Base-by-base conservation (phyloP, 345 rosid species). In the Syzygium oleosum region DNA sequence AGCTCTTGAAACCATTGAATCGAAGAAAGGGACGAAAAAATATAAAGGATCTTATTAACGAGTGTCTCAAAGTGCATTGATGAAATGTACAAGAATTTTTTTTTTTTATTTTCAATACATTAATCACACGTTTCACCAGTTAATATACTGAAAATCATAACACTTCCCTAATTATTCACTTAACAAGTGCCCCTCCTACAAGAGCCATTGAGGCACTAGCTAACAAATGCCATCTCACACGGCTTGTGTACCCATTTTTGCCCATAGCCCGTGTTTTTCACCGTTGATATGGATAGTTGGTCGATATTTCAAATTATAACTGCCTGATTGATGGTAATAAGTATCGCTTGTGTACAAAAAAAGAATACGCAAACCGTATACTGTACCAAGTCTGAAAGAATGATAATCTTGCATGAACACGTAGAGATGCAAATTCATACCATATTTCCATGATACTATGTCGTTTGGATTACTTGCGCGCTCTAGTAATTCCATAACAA, bases 21-120 rank as follows among this genome's bases (percentile, higher is more conserved):
- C 1, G 2, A 31, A 31, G 46, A 68, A 15, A 7, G 12, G 13
- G 9, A 2, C 2, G 12, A 8, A 68, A 16, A 68, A 17, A 68
- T 34, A 9, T 9, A 31, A 68, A 34, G 25, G 2, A 3, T 34
- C 46, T 9, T 34, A 12, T 68, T 68, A 34, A 17, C 4, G 3
- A 34, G 1, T 9, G 3, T 1, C 2, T 34, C 7, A 0, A 0
- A 68, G 5, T 34, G 3, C 41, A 34, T 34, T 19, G 7, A 7
- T 68, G 12, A 68, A 68, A 34, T 54, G 23, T 2, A 17, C 23
- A 54, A 54, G 22, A 52, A 52, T 5, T 51, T 51, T 13, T 52
- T 52, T 52, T 52, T 16, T 7, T 0, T 65, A 4, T 29, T 15
- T 65, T 63, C 5, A 63, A 63, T 65, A 15, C 34, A 15, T 65